phyloP scores from a whole-genome alignment of 345 rosid genomes.

The Sisymbrium altissimum region DNA sequence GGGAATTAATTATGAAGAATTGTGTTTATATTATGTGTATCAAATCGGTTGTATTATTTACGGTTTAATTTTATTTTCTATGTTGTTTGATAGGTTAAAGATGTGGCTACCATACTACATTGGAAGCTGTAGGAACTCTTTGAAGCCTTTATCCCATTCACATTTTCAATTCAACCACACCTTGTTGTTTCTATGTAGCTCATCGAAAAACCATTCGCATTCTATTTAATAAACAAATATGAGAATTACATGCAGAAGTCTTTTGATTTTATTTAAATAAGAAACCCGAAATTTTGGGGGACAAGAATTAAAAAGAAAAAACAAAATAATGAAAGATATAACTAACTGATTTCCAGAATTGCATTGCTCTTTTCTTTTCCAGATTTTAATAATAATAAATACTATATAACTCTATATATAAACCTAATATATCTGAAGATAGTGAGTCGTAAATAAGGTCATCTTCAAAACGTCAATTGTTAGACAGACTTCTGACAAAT shows the following conservation, averaged over 20 bases:
- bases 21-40: slow-evolving; percentile 14
- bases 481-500: too few species aligned
- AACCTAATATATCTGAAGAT: too few species aligned
- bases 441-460: too few species aligned
- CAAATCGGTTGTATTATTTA: slow-evolving; percentile 21
- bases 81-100: slow-evolving; percentile 78
- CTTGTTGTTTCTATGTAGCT: slow-evolving; percentile 15
- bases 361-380: too few species aligned
- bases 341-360: neutral
- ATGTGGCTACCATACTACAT: slow-evolving; percentile 98
- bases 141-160: slow-evolving; percentile 31
- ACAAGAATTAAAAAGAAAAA: neutral
- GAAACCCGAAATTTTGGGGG: neutral
- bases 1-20: neutral
- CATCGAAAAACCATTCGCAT: slow-evolving; percentile 30
- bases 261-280: neutral
- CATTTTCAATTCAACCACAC: slow-evolving; percentile 13
- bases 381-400: too few species aligned
- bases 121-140: slow-evolving; percentile 82
- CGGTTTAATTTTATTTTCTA: slow-evolving; percentile 42
- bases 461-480: too few species aligned
- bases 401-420: too few species aligned
- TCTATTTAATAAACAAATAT: slow-evolving; percentile 16
- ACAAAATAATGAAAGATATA: neutral
- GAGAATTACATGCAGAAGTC: slow-evolving; percentile 7